Evolutionary conservation across 441 rosid species (phyloP), one percentile per base, ranked within the genome.

Genomic region (Gossypium gossypioides): DNA sequence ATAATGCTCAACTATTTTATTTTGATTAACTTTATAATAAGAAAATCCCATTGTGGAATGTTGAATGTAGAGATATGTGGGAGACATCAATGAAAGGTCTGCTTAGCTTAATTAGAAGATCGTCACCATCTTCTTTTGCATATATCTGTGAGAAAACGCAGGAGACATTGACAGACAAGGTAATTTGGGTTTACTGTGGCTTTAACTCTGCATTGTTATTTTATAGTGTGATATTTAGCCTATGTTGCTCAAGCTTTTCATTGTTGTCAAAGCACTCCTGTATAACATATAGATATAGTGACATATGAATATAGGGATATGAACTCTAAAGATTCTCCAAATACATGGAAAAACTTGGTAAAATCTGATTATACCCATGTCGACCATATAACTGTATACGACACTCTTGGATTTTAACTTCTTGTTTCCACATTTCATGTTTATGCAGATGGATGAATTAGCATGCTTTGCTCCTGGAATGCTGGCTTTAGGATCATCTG

Each of bases 381-480:
- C 3, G 12, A 37, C 10, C 44, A 37, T 37, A 37, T 37, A 37
- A 37, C 44, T 37, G 44, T 37, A 37, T 37, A 37, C 12, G 44
- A 37, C 44, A 8, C 44, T 37, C 42, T 34, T 2, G 3, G 44
- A 8, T 37, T 37, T 69, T 62, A 57, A 56, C 56, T 44, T 69
- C 44, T 64, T 57, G 54, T 0, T 67, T 70, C 58, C 0, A 67
- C 24, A 65, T 73, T 65, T 46, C 61, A 57, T 79, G 2, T 60
- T 27, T 76, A 78, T 67, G 71, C 84, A 96, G 99, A 96, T 96
- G 99, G 99, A 96, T 84, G 99, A 96, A 76, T 82, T 96, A 70
- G 98, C 99, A 15, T 96, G 99, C 87, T 96, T 96, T 87, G 97
- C 96, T 81, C 98, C 99, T 7, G 99, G 99, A 84, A 96, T 96